Evolutionary conservation across 768 basidiomycete genomes (phyloP).

Genomic region (Lentinula sp.): DNA sequence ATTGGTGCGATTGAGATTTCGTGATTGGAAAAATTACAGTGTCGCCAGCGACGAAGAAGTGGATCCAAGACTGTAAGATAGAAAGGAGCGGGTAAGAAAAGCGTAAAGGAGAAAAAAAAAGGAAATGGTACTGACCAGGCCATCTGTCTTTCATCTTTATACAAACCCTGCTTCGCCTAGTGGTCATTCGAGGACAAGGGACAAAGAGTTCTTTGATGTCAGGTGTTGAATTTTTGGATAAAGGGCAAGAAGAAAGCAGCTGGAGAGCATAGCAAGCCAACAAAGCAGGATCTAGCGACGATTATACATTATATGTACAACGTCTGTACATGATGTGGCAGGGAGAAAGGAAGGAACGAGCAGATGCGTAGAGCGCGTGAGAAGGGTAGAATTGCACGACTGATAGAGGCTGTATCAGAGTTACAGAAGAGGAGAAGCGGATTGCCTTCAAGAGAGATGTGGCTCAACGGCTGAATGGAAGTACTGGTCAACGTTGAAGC

Average conservation of each 20-base stretch:
- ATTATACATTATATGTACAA: background rate
- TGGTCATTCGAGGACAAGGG: background rate
- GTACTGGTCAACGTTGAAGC: no score
- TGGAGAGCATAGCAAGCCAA: background rate
- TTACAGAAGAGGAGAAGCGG: no score
- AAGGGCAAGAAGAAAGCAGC: background rate
- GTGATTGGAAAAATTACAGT: background rate
- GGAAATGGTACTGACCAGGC: background rate
- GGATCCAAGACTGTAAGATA: background rate
- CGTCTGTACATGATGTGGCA: no score
- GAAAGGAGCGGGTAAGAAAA: background rate
- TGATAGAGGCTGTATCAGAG: no score
- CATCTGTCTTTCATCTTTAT: background rate
- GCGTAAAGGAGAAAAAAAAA: background rate
- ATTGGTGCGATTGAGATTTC: background rate
- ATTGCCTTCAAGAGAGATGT: no score
- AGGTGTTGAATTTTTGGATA: background rate
- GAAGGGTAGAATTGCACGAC: no score
- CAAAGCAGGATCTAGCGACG: background rate
- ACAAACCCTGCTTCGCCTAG: background rate
- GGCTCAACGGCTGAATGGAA: no score
- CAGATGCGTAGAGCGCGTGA: no score
- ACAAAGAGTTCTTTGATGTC: background rate
- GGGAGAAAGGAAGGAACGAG: no score
- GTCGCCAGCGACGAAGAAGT: background rate